These are phyloP conservation scores for Phaseolus coccineus DNA, from an alignment of 331 rosid species.

Conservation along the genomic window DNA sequence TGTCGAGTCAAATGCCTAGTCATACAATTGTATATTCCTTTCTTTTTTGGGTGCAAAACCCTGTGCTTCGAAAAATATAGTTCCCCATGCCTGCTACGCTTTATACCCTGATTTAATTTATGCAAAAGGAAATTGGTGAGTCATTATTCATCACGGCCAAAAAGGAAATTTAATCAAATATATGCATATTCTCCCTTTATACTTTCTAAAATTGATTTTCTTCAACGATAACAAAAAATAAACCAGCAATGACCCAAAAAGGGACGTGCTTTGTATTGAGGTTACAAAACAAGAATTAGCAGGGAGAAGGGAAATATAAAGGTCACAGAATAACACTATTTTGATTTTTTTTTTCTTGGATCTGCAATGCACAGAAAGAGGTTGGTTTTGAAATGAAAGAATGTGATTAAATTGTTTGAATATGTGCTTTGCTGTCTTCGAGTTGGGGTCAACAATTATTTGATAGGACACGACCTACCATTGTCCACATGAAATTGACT, in stretches of 20 bases:
- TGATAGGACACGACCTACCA: constrained; percentile 30
- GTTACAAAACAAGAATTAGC: not conserved
- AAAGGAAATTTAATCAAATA: not conserved
- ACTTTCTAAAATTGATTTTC: too few species aligned
- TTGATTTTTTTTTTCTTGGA: not conserved
- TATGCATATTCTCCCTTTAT: too few species aligned
- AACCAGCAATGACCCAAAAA: not conserved
- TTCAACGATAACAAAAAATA: not conserved
- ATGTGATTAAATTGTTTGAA: constrained; percentile 3
- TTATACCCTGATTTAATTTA: constrained; percentile 28
- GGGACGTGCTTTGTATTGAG: not conserved
- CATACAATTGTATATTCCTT: constrained; percentile 33
- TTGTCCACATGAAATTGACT: constrained; percentile 48
- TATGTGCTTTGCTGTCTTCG: constrained; percentile 44
- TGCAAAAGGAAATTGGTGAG: not conserved
- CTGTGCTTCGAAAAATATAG: constrained; percentile 19
- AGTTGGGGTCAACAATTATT: constrained; percentile 44
- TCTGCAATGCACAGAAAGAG: not conserved
- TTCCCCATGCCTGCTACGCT: constrained; percentile 36
- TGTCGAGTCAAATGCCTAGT: constrained; percentile 42
- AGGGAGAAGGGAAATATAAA: not conserved
- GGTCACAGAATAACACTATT: not conserved
- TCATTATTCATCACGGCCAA: not conserved
- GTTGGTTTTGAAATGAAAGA: not conserved
- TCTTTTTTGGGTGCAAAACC: constrained; percentile 35